These are phyloP conservation scores for Brasenia schreberi DNA, from an alignment of 164 flowering plant species.

Conservation along the genomic window DNA sequence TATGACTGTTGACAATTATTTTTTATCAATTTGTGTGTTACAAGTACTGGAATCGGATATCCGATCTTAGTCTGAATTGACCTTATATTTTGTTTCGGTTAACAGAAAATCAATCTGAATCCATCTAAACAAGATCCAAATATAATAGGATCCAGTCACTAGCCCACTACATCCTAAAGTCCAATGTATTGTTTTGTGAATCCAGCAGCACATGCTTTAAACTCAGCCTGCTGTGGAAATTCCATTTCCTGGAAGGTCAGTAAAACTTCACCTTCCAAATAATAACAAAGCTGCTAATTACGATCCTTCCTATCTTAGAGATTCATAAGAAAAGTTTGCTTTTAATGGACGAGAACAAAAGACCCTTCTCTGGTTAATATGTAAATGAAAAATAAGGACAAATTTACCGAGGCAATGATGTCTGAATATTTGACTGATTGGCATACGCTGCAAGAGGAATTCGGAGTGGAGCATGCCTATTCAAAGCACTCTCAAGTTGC, in stretches of 20 bases:
- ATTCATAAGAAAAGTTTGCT: too few species aligned
- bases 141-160: too few species aligned
- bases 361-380: background rate
- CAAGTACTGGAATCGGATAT: too few species aligned
- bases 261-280: background rate
- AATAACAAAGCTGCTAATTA: background rate
- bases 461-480: constrained; percentile 54
- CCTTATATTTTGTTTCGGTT: too few species aligned
- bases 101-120: too few species aligned
- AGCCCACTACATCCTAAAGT: too few species aligned
- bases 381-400: background rate
- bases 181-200: too few species aligned
- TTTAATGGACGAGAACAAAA: too few species aligned
- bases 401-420: constrained; percentile 61
- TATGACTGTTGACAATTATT: background rate
- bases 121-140: too few species aligned
- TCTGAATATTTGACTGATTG: constrained; percentile 43
- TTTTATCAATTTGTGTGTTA: too few species aligned
- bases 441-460: constrained; percentile 63
- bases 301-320: background rate
- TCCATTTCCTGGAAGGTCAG: background rate
- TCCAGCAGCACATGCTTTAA: too few species aligned
- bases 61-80: too few species aligned
- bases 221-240: background rate
- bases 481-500: constrained; percentile 79